Percentiles rank a stretch among this genome's conserved stretches.
These are phyloP conservation scores for Quercus alba DNA, from an alignment of 306 rosid species.

Conservation along the genomic window DNA sequence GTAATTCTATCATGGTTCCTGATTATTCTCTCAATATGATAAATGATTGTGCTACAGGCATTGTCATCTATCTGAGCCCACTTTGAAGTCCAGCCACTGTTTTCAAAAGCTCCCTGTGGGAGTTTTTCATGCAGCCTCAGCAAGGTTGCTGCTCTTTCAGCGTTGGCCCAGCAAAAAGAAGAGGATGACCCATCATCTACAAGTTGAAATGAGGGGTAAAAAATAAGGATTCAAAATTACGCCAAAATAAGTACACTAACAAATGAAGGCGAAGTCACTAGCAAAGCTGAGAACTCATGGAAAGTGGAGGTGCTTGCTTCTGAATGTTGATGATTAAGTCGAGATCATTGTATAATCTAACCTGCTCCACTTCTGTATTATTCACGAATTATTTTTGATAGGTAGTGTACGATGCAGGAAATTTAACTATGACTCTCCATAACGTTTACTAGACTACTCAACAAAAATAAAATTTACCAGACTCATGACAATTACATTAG, in stretches of 20 bases:
- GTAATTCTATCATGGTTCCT: conserved; percentile 48
- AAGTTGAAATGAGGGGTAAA: conserved; percentile 1
- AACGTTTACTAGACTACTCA: background rate
- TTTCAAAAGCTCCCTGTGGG: conserved; percentile 29
- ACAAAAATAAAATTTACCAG: background rate
- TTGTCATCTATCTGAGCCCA: conserved; percentile 3
- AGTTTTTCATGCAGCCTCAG: conserved; percentile 62
- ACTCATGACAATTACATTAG: background rate
- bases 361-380: background rate
- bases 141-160: conserved; percentile 73
- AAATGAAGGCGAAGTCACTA: background rate
- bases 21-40: conserved; percentile 58
- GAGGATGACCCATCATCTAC: conserved; percentile 88
- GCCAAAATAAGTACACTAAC: background rate
- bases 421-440: background rate
- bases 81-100: conserved; percentile 18
- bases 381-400: background rate
- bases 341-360: background rate
- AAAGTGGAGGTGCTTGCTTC: background rate
- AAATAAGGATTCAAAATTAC: background rate
- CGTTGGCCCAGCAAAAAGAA: conserved; percentile 83
- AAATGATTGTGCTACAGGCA: conserved; percentile 16
- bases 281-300: background rate
- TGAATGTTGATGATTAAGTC: background rate
- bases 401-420: background rate